phyloP scores from a whole-genome alignment of 441 rosid species.

The Eruca vesicaria region DNA sequence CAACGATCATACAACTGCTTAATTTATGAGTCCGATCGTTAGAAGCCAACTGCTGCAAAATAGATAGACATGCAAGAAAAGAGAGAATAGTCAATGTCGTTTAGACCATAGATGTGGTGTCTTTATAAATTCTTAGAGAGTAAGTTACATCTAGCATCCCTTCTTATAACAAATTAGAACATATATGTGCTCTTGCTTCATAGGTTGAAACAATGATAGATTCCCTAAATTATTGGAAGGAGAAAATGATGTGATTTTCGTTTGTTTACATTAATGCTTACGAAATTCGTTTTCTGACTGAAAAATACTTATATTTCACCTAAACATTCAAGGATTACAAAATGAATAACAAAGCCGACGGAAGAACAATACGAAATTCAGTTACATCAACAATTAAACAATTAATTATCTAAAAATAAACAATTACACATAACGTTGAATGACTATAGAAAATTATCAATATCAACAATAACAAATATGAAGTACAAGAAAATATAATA shows the following conservation, averaged over 20 bases:
- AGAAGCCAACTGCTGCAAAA: not conserved
- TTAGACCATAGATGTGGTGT: not conserved
- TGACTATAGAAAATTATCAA: not conserved
- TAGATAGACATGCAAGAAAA: not conserved
- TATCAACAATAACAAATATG: not conserved
- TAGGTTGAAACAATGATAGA: not conserved
- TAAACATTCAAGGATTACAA: no score
- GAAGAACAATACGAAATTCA: not conserved
- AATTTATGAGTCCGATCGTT: not conserved
- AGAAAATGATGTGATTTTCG: not conserved
- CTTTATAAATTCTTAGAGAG: no score
- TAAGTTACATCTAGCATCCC: no score
- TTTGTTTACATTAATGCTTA: not conserved
- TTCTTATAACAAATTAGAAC: no score
- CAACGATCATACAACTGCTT: not conserved
- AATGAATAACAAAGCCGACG: no score
- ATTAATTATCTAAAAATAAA: not conserved
- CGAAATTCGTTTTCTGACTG: not conserved
- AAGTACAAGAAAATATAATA: not conserved
- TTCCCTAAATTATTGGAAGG: not conserved
- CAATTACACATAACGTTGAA: not conserved
- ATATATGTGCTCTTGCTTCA: not conserved
- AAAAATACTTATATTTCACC: no score
- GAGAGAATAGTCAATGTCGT: not conserved
- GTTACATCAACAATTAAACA: not conserved